Base-by-base conservation (phyloP, 2,329 filamentous ascomycete genomes). In the Xylaria sp. region DNA sequence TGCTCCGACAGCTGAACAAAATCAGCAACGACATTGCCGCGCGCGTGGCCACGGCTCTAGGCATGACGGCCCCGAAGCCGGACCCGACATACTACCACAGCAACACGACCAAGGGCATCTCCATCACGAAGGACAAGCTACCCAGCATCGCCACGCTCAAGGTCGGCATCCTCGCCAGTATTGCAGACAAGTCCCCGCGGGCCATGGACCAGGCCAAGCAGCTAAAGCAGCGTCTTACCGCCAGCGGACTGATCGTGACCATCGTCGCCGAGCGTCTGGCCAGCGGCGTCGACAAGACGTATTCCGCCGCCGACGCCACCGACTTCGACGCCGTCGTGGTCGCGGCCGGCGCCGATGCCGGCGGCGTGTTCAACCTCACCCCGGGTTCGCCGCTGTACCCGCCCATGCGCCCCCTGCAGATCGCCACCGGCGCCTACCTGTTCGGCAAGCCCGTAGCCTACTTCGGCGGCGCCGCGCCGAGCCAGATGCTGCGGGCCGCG, bases 371-470 rank as follows among this genome's bases (percentile, higher is more conserved):
- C 68, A 68, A 70, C 8, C 66, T 71, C 4, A 72, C 49, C 3
- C 40, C 4, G 73, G 29, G 10, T 19, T 84, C 82, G 3, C 79
- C 85, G 0, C 77, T 91, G 6, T 92, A 84, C 74, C 89, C 89
- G 0, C 78, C 82, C 1, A 85, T 85, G 1, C 81, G 88, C 0
- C 90, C 89, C 0, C 74, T 81, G 2, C 83, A 90, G 77, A 88
- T 92, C 52, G 73, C 91, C 17, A 72, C 80, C 15, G 84, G 88
- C 69, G 85, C 81, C 0, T 92, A 86, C 76, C 78, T 84, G 23
- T 92, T 87, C 79, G 89, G 88, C 3, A 92, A 92, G 80, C 87
- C 90, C 0, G 78, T 92, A 23, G 88, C 80, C 13, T 85, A 83
- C 27, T 66, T 90, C 1, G 88, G 87, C 1, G 73, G 70, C 6